Conservation (phyloP, 2,329 filamentous ascomycete genomes). For the Alternaria infectoria region DNA sequence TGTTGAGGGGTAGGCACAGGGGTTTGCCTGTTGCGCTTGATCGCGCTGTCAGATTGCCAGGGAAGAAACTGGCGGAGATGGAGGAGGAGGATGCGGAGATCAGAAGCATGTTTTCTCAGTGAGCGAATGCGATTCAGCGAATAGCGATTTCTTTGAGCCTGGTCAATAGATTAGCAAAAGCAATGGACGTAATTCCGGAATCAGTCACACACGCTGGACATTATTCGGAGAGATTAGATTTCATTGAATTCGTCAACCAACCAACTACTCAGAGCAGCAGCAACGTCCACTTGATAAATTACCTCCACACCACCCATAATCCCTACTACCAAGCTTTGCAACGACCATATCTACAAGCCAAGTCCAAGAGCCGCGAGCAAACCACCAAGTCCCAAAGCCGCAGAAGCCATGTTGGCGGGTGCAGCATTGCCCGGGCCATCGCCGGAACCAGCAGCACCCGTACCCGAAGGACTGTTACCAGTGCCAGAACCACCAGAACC, state of each 20-base stretch:
- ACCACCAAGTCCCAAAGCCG: background rate
- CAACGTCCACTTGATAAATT: background rate
- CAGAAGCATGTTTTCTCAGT: slow-evolving; percentile 20
- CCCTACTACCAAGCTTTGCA: background rate
- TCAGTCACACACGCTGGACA: background rate
- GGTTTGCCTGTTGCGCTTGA: slow-evolving; percentile 29
- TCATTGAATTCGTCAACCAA: background rate
- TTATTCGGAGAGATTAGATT: background rate
- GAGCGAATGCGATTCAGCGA: slow-evolving; percentile 1
- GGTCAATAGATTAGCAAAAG: background rate
- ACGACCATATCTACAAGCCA: background rate
- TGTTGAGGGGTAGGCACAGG: slow-evolving; percentile 27
- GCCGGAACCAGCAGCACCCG: background rate
- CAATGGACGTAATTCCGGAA: background rate
- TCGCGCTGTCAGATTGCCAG: slow-evolving; percentile 27
- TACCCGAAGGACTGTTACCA: background rate
- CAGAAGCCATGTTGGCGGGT: background rate
- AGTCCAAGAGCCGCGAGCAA: background rate
- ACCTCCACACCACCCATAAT: background rate
- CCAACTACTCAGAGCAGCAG: background rate
- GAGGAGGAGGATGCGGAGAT: slow-evolving; percentile 31
- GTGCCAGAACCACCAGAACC: background rate
- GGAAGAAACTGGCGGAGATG: slow-evolving; percentile 24
- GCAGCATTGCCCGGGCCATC: background rate
- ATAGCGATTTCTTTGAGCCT: background rate